These are phyloP conservation scores for Verticillium alfalfae DNA, from an alignment of 2,329 filamentous ascomycete genomes.

Conservation along the genomic window DNA sequence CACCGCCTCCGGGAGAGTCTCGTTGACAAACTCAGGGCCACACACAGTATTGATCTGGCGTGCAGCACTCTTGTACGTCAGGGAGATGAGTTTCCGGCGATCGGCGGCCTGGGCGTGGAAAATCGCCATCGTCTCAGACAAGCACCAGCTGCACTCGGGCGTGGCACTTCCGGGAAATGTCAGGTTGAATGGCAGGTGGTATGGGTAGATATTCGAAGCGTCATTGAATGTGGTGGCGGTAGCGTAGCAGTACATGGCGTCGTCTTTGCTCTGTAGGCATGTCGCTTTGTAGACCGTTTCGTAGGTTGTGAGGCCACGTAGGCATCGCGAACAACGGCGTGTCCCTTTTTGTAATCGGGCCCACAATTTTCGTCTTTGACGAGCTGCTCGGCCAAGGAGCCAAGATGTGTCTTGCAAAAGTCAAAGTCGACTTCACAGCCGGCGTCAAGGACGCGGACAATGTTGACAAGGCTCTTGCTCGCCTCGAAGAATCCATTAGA, in stretches of 20 bases:
- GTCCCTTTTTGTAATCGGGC: constrained; percentile 60
- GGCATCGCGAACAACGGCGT: constrained; percentile 67
- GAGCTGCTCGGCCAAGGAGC: constrained; percentile 59
- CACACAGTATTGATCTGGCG: constrained; percentile 64
- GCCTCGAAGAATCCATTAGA: constrained; percentile 81
- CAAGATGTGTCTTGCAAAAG: constrained; percentile 62
- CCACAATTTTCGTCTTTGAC: constrained; percentile 61
- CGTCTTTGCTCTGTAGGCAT: constrained; percentile 65
- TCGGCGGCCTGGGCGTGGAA: constrained; percentile 67
- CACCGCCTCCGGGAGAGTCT: constrained; percentile 37
- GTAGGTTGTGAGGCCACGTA: constrained; percentile 72
- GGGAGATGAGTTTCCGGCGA: constrained; percentile 58
- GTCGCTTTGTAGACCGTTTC: constrained; percentile 71
- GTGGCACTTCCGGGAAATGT: constrained; percentile 58
- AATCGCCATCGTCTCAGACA: constrained; percentile 75
- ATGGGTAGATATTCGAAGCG: constrained; percentile 71
- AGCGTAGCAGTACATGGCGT: constrained; percentile 72
- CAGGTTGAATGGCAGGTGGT: constrained; percentile 78
- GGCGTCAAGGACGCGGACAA: constrained; percentile 73
- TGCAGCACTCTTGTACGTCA: constrained; percentile 68
- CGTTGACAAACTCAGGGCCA: constrained; percentile 52
- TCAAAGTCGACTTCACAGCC: constrained; percentile 65
- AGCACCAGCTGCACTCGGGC: constrained; percentile 73
- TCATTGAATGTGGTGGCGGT: constrained; percentile 75
- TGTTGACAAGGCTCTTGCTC: constrained; percentile 57